Evolutionary conservation across 768 basidiomycete species (phyloP), one percentile per base, ranked within the genome.

Genomic region (Russula emetica): DNA sequence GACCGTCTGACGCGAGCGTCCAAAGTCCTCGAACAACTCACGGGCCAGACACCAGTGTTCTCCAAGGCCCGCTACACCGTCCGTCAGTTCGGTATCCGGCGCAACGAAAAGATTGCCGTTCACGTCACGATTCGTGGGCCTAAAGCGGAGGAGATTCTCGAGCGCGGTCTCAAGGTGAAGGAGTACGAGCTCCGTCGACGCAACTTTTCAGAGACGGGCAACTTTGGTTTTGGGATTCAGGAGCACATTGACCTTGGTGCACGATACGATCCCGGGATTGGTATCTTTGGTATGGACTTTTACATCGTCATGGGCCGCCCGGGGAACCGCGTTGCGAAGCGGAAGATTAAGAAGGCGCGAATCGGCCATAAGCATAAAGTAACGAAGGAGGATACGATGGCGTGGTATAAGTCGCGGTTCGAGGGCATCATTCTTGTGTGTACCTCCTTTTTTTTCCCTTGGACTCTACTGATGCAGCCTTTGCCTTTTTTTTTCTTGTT

Each of bases 41-140:
- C 60, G 9, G 60, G 60, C 51, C 60, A 60, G 53, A 54, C 60
- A 24, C 60, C 60, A 18, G 60, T 60, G 38, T 97, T 95, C 71
- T 98, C 95, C 76, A 99, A 98, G 85, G 97, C 96, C 67, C 92
- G 97, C 70, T 98, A 96, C 89, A 98, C 97, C 74, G 94, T 98
- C 78, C 94, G 96, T 71, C 90, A 91, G 55, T 99, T 99, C 82
- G 90, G 92, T 74, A 99, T 99, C 84, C 91, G 97, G 76, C 92
- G 97, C 81, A 99, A 99, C 83, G 96, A 99, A 81, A 99, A 99
- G 85, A 99, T 98, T 76, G 96, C 96, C 55, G 92, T 92, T 52
- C 83, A 60, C 42, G 60, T 60, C 51, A 60, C 60, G 0, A 60
- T 60, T 54, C 60, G 60, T 24, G 60, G 60, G 30, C 60, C 60